Evolutionary conservation across 257 asterid genomes (phyloP).

Genomic region (Lavandula angustifolia): DNA sequence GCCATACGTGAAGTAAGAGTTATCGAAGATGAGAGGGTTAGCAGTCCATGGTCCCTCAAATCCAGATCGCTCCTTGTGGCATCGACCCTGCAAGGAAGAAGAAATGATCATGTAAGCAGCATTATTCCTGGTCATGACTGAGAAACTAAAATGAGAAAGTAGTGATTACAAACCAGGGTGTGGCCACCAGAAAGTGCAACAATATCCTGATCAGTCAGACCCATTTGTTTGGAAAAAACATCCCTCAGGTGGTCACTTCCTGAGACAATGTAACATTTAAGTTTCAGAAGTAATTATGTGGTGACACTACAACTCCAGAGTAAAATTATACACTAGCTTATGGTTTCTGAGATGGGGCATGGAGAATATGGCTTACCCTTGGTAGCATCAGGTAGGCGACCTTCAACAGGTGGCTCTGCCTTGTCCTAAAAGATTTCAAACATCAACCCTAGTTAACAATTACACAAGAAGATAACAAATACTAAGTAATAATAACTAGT

Average conservation of each 20-base stretch:
- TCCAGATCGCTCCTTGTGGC: slow-evolving; percentile 96
- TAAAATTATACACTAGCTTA: neutral
- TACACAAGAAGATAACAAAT: too few species aligned
- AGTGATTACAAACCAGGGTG: slow-evolving; percentile 61
- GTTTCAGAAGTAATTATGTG: neutral
- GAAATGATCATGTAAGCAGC: neutral
- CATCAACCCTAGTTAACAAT: neutral
- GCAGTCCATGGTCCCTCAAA: slow-evolving; percentile 92
- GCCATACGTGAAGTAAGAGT: slow-evolving; percentile 75
- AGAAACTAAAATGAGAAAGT: slow-evolving; percentile 2
- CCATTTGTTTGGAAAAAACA: slow-evolving; percentile 81
- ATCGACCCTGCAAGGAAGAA: slow-evolving; percentile 59
- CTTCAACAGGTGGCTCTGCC: slow-evolving; percentile 78
- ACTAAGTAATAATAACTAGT: neutral
- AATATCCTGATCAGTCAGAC: slow-evolving; percentile 78
- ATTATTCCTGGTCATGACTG: neutral
- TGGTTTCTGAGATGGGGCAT: neutral
- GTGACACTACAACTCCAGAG: neutral
- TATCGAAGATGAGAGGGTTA: slow-evolving; percentile 83
- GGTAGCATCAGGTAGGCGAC: slow-evolving; percentile 94
- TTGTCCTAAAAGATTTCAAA: slow-evolving; percentile 60
- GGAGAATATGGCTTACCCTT: slow-evolving; percentile 48
- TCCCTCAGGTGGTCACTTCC: slow-evolving; percentile 88
- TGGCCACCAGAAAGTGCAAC: slow-evolving; percentile 97
- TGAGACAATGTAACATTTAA: slow-evolving; percentile 30